These are phyloP conservation scores for Firmiana major DNA, from an alignment of 345 rosid species.

Conservation along the genomic window DNA sequence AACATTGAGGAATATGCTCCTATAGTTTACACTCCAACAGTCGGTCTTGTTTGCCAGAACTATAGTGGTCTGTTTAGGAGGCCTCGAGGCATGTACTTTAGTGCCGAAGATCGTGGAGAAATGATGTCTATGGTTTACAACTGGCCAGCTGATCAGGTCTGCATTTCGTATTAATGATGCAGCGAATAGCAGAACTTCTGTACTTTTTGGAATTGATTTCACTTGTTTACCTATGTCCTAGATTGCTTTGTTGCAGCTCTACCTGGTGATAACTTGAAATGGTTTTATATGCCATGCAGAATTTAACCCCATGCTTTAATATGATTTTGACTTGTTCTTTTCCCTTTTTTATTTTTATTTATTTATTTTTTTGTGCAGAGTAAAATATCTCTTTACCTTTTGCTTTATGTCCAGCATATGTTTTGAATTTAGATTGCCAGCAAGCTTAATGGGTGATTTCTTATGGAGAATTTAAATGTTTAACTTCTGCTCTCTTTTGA, in stretches of 20 bases:
- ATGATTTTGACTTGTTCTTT: neutral
- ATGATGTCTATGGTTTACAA: constrained; percentile 99
- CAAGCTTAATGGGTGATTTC: neutral
- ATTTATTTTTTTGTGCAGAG: neutral
- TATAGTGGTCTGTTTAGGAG: constrained; percentile 95
- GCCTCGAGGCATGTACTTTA: constrained; percentile 98
- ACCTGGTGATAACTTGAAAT: neutral
- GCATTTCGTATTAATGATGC: constrained; percentile 10
- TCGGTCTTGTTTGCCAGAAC: constrained; percentile 95
- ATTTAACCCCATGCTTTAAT: neutral
- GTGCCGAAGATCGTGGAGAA: constrained; percentile 94
- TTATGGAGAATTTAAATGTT: constrained; percentile 7
- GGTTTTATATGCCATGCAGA: neutral
- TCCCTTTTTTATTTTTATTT: too few species aligned
- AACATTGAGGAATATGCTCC: constrained; percentile 98
- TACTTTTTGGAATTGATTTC: constrained; percentile 10
- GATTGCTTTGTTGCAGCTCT: neutral
- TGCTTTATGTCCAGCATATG: neutral
- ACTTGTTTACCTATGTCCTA: neutral
- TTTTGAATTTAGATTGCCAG: neutral
- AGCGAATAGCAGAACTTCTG: constrained; percentile 9
- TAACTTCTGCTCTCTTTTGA: neutral
- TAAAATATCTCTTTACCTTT: neutral
- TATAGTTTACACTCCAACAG: constrained; percentile 91
- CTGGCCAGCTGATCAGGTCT: constrained; percentile 99